These are phyloP conservation scores for Phytophthora tubulina DNA, from an alignment of 352 stramenopile species.

Conservation along the genomic window DNA sequence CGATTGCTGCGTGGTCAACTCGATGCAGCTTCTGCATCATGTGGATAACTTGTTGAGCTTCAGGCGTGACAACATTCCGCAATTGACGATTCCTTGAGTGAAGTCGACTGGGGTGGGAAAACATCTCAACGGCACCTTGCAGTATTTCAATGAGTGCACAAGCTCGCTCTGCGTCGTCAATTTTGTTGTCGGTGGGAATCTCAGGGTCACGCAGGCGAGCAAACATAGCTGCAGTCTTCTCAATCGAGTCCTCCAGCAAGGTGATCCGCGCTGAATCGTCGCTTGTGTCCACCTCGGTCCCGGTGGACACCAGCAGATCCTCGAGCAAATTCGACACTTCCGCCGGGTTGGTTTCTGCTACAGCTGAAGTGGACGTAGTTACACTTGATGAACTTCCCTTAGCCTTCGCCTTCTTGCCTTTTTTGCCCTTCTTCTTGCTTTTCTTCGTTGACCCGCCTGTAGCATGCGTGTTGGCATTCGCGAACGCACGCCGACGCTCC, in stretches of 20 bases:
- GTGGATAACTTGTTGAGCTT: conserved; percentile 27
- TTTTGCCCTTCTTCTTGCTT: conserved; percentile 38
- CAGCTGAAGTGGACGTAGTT: neutral
- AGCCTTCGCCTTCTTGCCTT: conserved; percentile 20
- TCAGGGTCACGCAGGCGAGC: conserved; percentile 20
- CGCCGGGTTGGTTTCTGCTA: neutral
- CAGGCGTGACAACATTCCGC: conserved; percentile 1
- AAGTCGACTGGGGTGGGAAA: conserved; percentile 20
- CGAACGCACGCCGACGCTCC: conserved; percentile 9
- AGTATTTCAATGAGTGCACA: conserved; percentile 24
- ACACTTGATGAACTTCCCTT: neutral
- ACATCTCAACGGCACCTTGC: conserved; percentile 9
- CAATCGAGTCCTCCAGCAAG: conserved; percentile 13
- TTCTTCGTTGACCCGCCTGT: neutral
- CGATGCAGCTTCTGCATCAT: conserved; percentile 43
- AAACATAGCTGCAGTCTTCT: conserved; percentile 20
- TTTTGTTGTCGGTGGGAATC: conserved; percentile 14
- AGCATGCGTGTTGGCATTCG: neutral
- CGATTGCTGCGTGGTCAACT: conserved; percentile 20
- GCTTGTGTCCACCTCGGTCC: neutral
- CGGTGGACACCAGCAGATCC: conserved; percentile 6
- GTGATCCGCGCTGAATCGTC: conserved; percentile 1
- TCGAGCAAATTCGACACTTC: conserved; percentile 19
- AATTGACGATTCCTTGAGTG: conserved; percentile 19
- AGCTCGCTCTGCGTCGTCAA: conserved; percentile 15